phyloP scores from a whole-genome alignment of 139 green algal species.

The Medakamo hakoo region DNA sequence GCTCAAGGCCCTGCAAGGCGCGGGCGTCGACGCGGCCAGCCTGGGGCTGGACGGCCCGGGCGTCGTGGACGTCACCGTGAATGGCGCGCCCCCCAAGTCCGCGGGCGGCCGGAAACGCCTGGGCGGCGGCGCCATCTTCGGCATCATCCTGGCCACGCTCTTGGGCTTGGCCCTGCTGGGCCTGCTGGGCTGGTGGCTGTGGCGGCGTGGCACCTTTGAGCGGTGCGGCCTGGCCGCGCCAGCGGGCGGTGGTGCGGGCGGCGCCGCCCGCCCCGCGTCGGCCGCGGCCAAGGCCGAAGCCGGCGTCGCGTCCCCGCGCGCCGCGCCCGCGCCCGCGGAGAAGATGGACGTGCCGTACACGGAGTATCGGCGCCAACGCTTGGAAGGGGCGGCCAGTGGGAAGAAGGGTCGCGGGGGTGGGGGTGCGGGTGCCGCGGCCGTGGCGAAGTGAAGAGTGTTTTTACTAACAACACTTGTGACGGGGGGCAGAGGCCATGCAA shows the following conservation, averaged over 20 bases:
- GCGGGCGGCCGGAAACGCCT: background rate
- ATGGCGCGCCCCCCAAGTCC: background rate
- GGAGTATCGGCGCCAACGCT: background rate
- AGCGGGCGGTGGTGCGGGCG: too few species aligned
- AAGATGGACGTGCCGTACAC: background rate
- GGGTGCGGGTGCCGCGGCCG: too few species aligned
- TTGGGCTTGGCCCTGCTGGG: background rate
- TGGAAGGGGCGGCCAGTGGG: background rate
- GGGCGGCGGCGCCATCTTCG: background rate
- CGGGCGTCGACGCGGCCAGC: background rate
- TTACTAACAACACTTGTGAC: too few species aligned
- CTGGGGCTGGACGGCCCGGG: background rate
- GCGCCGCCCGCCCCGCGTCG: too few species aligned
- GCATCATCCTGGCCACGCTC: background rate
- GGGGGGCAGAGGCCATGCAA: background rate
- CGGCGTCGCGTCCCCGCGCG: too few species aligned
- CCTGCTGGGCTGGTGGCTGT: background rate
- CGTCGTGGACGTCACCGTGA: background rate
- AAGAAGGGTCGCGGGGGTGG: background rate
- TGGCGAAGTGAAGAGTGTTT: too few species aligned
- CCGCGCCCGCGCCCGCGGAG: background rate
- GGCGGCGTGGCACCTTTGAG: too few species aligned
- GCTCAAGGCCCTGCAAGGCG: background rate
- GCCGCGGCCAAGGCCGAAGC: too few species aligned
- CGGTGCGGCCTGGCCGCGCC: too few species aligned